phyloP scores from a whole-genome alignment of 441 rosid genomes.

The Erysimum cheiri region DNA sequence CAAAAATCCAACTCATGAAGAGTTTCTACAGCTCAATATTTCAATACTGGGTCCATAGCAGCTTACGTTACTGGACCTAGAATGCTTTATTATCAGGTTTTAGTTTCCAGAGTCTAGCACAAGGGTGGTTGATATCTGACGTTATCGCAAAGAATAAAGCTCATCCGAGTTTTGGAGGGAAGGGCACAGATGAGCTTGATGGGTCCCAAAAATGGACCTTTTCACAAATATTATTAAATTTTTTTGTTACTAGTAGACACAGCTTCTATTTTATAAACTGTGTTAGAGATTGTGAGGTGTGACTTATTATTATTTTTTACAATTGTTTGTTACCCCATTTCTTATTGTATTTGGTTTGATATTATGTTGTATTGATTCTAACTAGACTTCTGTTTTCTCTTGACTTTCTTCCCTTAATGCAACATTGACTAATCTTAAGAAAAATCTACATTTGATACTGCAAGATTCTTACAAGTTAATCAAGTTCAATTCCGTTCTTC shows the following conservation, averaged over 20 bases:
- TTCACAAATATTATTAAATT: constrained; percentile 22
- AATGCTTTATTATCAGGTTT: constrained; percentile 9
- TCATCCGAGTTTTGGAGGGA: constrained; percentile 43
- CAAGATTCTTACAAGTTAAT: constrained; percentile 29
- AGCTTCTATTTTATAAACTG: constrained; percentile 44
- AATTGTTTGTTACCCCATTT: constrained; percentile 30
- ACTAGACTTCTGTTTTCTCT: constrained; percentile 15
- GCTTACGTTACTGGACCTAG: constrained; percentile 8
- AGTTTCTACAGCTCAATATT: constrained; percentile 25
- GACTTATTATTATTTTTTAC: constrained; percentile 29
- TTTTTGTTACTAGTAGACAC: constrained; percentile 22
- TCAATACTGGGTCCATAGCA: neutral
- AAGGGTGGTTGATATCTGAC: constrained; percentile 45
- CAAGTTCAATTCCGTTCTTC: constrained; percentile 17
- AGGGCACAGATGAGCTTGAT: constrained; percentile 24
- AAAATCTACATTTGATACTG: constrained; percentile 20
- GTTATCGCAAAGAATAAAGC: constrained; percentile 33
- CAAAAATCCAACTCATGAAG: constrained; percentile 6
- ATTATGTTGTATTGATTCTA: constrained; percentile 15
- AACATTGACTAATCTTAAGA: constrained; percentile 16
- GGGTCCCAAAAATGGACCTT: constrained; percentile 42
- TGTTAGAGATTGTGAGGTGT: constrained; percentile 42
- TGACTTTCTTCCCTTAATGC: constrained; percentile 3
- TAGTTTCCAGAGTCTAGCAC: constrained; percentile 32
- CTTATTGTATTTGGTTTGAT: constrained; percentile 30